phyloP scores from a whole-genome alignment of 768 basidiomycete species.

The Chalciporus chontae region DNA sequence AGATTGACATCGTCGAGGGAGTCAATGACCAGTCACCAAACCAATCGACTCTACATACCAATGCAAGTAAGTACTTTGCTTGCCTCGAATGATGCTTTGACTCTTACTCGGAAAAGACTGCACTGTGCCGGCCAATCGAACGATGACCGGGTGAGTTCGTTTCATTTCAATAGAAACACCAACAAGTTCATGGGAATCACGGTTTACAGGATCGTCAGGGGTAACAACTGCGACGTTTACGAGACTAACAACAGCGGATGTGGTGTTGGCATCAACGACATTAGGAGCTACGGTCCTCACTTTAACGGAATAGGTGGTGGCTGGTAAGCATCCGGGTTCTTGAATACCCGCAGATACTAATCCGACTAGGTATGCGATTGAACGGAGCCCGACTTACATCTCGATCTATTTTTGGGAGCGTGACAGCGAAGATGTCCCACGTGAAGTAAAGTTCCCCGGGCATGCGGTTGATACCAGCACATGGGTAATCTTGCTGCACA shows the following conservation, averaged over 20 bases:
- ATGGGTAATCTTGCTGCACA: conserved; percentile 14
- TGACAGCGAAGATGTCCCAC: conserved; percentile 28
- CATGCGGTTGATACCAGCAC: conserved; percentile 10
- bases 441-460: conserved; percentile 25
- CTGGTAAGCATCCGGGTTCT: conserved; percentile 15
- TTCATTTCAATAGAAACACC: neutral
- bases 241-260: conserved; percentile 29
- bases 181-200: neutral
- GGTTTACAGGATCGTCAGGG: conserved; percentile 7
- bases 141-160: conserved; percentile 27
- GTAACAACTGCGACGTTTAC: conserved; percentile 24
- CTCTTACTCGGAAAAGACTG: conserved; percentile 17
- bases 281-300: conserved; percentile 27
- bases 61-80: conserved; percentile 6
- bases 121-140: conserved; percentile 21
- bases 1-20: conserved; percentile 30
- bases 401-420: conserved; percentile 39
- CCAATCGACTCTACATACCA: conserved; percentile 24
- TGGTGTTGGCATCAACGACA: conserved; percentile 21
- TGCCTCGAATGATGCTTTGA: neutral
- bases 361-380: conserved; percentile 32
- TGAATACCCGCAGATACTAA: neutral
- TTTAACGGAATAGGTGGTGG: conserved; percentile 34
- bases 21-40: conserved; percentile 26
- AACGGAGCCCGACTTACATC: conserved; percentile 29